Evolutionary conservation across 164 flowering plant genomes (phyloP).

Genomic region (Tetracentron sinense): DNA sequence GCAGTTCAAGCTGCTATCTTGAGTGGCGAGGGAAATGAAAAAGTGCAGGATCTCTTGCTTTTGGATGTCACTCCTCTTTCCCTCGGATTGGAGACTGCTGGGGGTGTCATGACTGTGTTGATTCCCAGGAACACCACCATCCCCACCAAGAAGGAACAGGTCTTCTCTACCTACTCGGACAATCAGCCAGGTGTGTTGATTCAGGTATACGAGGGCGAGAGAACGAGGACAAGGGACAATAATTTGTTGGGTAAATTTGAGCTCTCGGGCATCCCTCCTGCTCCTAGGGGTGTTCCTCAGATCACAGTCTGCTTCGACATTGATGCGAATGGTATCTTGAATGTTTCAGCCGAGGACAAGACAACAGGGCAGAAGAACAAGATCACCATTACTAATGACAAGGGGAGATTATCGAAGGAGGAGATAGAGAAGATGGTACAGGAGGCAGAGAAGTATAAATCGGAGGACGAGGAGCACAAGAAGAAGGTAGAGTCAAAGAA

Average conservation of each 20-base stretch:
- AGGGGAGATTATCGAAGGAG: slow-evolving; percentile 38
- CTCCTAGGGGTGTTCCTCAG: slow-evolving; percentile 34
- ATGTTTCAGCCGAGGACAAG: slow-evolving; percentile 43
- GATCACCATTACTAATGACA: slow-evolving; percentile 43
- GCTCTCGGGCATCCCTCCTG: slow-evolving; percentile 40
- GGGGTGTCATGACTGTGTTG: slow-evolving; percentile 37
- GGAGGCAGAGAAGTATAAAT: slow-evolving; percentile 43
- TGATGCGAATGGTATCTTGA: slow-evolving; percentile 44
- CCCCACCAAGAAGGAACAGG: slow-evolving; percentile 40
- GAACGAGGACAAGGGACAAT: slow-evolving; percentile 36
- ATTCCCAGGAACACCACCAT: slow-evolving; percentile 44
- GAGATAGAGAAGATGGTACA: slow-evolving; percentile 43
- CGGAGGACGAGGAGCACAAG: slow-evolving; percentile 41
- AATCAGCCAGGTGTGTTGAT: slow-evolving; percentile 35
- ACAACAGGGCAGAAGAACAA: slow-evolving; percentile 43
- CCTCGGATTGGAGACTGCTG: slow-evolving; percentile 32
- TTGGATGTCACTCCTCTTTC: slow-evolving; percentile 39
- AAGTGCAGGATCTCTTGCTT: slow-evolving; percentile 34
- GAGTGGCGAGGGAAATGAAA: slow-evolving; percentile 38
- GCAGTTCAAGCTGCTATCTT: slow-evolving; percentile 47
- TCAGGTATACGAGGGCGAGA: slow-evolving; percentile 42
- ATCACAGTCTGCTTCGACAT: slow-evolving; percentile 37
- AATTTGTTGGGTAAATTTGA: slow-evolving; percentile 39
- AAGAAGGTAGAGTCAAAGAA: slow-evolving; percentile 41
- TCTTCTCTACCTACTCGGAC: slow-evolving; percentile 30